Base-by-base conservation (phyloP, 1,284 basidiomycete species). In the Malassezia nana region DNA sequence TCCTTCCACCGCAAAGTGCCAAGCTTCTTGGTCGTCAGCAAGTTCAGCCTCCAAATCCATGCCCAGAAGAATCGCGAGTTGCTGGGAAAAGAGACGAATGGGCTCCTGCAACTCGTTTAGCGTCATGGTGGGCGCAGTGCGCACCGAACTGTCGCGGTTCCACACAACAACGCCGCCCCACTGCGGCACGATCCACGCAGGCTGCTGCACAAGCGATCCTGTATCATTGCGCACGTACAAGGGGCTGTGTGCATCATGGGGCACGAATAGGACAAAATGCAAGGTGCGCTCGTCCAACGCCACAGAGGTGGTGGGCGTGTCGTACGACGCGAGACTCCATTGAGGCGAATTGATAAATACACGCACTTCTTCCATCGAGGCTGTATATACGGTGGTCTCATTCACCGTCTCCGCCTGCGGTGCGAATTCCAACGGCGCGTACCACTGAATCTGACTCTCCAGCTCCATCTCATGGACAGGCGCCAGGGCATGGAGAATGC, bases 281-380 rank as follows among this genome's bases (percentile, higher is more conserved):
- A 99, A 10, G 38, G 67, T 72, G 24, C 60, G 58, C 10, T 60
- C 58, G 10, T 52, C 53, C 5, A 35, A 29, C n/a, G 44, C 38
- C 33, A 33, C 15, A 4, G 30, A 10, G 18, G 20, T 18, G 28
- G 16, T 40, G 30, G 30, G 30, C 18, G 22, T n/a, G n/a, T 52
- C 47, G 38, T 51, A 52, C 31, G 62, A 54, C 13, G 57, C 52
- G 28, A 98, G 75, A 13, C 84, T 86, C 92, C 92, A 98, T 69
- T 90, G 86, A 13, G 89, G 91, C 3, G 89, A 89, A 68, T 98
- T 98, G 50, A 98, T 80, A 67, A 98, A 98, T n/a, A 70, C 65
- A 41, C 68, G 58, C 30, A 70, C 57, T 38, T 73, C 63, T 35
- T 72, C 66, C 57, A 57, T 42, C 6, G 47, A 50, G 5, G 26